Evolutionary conservation across 2,329 filamentous ascomycete genomes (phyloP), one percentile per base, ranked within the genome.

Genomic region (Apiospora malaysiana): DNA sequence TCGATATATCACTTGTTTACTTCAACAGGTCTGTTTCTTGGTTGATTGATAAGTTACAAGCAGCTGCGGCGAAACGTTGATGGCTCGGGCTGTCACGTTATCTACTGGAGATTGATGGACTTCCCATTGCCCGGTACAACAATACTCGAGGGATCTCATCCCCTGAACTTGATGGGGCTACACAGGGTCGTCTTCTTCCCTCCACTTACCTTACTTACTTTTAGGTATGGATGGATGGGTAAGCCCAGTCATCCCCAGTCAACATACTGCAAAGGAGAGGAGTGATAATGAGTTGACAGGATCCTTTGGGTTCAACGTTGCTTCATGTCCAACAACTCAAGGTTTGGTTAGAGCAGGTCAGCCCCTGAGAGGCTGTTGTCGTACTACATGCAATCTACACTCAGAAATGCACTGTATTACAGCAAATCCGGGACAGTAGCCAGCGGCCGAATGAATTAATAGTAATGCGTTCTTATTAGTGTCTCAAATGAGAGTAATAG

Each of bases 281-380:
- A 56, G 49, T 6, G 49, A 40, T 63, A 40, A 63, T 63, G 56
- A 63, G 56, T 63, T 63, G 32, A 63, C 32, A 32, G 56, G 56
- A 63, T 63, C 56, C 56, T 63, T 63, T 40, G 56, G 56, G 56
- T 63, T 63, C 56, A 63, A 63, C 56, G 8, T 37, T 63, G 56
- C 56, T 63, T 63, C 56, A 40, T 40, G 32, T 23, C 56, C 32
- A 63, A n/a, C 56, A 40, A 37, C 32, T 40, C 32, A 40, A 63
- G 56, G 56, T 63, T 63, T 63, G 32, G 56, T 40, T 37, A 40
- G 56, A 63, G 32, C 56, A 63, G 56, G 56, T n/a, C 56, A 63
- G 32, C 56, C 56, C 56, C 56, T 40, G 56, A 63, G 40, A 63
- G 56, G 32, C 56, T 40, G 56, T 21, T 40, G 32, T 23, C 37